These are phyloP conservation scores for Eimeria tenella DNA, from an alignment of 169 alveolate species.

Conservation along the genomic window DNA sequence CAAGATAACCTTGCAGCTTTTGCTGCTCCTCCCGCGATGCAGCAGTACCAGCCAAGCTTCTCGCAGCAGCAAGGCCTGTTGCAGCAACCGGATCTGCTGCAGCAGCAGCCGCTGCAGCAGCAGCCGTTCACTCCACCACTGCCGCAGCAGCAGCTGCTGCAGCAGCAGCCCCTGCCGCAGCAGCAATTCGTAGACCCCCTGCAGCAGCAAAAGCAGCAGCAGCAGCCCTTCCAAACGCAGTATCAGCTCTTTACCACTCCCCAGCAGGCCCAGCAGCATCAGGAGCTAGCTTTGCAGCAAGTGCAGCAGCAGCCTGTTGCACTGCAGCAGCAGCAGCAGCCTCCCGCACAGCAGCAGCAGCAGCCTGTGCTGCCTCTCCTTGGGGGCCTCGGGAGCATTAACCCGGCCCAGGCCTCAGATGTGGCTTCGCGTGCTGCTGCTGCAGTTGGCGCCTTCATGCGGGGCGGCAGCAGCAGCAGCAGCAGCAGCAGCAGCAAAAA, in stretches of 20 bases:
- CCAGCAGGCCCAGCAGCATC: conserved; percentile 8
- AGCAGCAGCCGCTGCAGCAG: conserved; percentile 41
- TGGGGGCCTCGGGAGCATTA: not conserved
- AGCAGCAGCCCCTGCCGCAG: not conserved
- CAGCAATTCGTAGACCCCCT: not conserved
- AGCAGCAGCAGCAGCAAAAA: conserved; percentile 45
- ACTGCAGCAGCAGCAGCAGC: conserved; percentile 36
- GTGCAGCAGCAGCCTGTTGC: not conserved
- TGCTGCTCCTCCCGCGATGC: not conserved
- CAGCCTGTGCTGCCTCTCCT: not conserved
- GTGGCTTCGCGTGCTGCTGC: conserved; percentile 59
- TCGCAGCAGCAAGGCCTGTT: conserved; percentile 27
- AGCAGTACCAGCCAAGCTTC: not conserved
- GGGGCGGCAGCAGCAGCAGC: conserved; percentile 40
- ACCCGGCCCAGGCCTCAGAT: conserved; percentile 13
- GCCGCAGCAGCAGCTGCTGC: conserved; percentile 53
- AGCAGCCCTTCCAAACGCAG: not conserved
- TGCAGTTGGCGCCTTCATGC: conserved; percentile 36
- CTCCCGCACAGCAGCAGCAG: not conserved
- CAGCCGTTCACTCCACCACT: conserved; percentile 13
- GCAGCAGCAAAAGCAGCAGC: conserved; percentile 63
- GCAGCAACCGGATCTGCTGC: conserved; percentile 47
- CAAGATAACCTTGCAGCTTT: not conserved
- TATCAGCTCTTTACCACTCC: not conserved
- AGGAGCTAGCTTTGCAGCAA: not conserved